phyloP scores from a whole-genome alignment of 1,139 yeast genomes.

The Meyerozyma smithsonii region DNA sequence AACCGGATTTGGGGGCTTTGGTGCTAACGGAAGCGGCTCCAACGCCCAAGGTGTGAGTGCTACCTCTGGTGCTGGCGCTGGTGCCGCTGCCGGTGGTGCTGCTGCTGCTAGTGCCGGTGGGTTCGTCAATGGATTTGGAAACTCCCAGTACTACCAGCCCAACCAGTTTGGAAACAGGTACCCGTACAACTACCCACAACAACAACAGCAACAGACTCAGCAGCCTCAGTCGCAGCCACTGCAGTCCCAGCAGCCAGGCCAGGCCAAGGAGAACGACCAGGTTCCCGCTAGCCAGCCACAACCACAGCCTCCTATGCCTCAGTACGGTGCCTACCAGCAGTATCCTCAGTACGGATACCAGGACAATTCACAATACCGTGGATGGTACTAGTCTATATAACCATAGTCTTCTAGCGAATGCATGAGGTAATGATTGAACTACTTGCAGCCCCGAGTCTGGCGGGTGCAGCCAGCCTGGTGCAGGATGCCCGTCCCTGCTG shows the following conservation, averaged over 20 bases:
- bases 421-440: neutral
- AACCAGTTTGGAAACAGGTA: slow-evolving; percentile 34
- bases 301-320: slow-evolving; percentile 35
- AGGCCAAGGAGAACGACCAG: slow-evolving; percentile 8
- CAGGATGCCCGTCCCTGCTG: too few relatives aligned
- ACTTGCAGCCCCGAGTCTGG: too few relatives aligned
- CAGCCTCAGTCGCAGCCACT: slow-evolving; percentile 10
- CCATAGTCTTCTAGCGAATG: slow-evolving; percentile 4
- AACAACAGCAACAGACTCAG: slow-evolving; percentile 16
- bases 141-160: slow-evolving; percentile 34
- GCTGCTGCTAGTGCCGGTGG: slow-evolving; percentile 13
- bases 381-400: slow-evolving; percentile 6
- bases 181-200: slow-evolving; percentile 36
- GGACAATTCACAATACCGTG: slow-evolving; percentile 38
- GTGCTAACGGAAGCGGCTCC: slow-evolving; percentile 11
- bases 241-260: slow-evolving; percentile 18
- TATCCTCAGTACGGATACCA: slow-evolving; percentile 48
- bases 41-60: slow-evolving; percentile 10
- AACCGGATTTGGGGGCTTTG: slow-evolving; percentile 16
- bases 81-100: slow-evolving; percentile 7
- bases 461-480: too few relatives aligned
- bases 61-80: slow-evolving; percentile 4
- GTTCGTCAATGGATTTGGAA: slow-evolving; percentile 13
- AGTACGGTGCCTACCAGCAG: slow-evolving; percentile 45
- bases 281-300: slow-evolving; percentile 13